Conservation (phyloP, 768 basidiomycete genomes). For the Pleurotus salmoneostramineus region DNA sequence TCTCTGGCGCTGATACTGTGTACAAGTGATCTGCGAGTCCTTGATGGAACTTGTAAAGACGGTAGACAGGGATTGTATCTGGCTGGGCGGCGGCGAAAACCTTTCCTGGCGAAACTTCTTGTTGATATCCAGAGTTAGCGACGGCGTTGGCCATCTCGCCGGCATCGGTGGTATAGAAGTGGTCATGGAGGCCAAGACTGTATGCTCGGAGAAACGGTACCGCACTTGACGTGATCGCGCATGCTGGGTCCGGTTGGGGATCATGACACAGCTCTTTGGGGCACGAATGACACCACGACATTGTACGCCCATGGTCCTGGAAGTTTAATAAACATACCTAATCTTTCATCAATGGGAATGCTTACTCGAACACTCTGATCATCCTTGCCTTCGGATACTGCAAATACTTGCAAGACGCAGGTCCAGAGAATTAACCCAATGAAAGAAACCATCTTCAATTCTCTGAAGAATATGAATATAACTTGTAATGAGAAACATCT, state of each 20-base stretch:
- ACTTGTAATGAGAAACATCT: no score
- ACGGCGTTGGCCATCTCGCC: constrained; percentile 2
- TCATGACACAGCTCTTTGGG: background rate
- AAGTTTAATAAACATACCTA: background rate
- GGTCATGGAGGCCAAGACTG: background rate
- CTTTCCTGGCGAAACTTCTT: background rate
- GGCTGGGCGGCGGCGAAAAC: constrained; percentile 8
- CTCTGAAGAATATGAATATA: no score
- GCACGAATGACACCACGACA: background rate
- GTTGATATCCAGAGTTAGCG: background rate
- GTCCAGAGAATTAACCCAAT: no score
- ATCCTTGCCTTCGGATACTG: no score
- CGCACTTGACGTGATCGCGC: background rate
- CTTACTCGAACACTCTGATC: no score
- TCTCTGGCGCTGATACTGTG: constrained; percentile 9
- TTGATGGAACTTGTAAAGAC: constrained; percentile 11
- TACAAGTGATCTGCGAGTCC: constrained; percentile 9
- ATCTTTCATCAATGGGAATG: no score
- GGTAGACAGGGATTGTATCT: constrained; percentile 10
- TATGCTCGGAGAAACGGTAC: background rate
- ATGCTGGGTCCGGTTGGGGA: background rate
- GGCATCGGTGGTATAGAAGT: constrained; percentile 7
- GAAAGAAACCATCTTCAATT: no score
- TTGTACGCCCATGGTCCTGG: background rate
- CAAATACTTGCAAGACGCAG: no score